Conservation (phyloP, 2,329 filamentous ascomycete species). For the Fusarium nisikadoi region DNA sequence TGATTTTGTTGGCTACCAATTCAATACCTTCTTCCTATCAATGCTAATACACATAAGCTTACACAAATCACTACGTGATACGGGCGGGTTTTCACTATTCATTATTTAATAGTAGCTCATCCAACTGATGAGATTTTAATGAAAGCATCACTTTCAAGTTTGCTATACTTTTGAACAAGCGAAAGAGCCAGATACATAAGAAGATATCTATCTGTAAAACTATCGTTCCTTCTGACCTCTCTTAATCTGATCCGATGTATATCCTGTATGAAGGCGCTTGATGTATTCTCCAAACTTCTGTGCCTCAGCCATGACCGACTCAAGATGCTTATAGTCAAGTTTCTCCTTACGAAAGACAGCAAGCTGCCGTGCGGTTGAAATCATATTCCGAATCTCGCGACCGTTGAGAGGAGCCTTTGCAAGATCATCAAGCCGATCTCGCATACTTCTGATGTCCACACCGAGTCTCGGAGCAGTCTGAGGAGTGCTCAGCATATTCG, state of each 20-base stretch:
- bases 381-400: background rate
- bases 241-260: background rate
- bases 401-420: background rate
- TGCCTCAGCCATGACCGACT: fast-evolving
- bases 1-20: background rate
- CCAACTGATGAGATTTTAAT: fast-evolving
- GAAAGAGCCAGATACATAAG: background rate
- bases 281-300: background rate
- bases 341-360: background rate
- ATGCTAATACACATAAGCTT: too few relatives aligned
- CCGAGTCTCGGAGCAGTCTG: background rate
- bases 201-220: fast-evolving
- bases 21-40: too few relatives aligned
- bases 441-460: background rate
- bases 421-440: background rate
- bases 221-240: background rate
- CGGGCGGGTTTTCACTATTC: fast-evolving
- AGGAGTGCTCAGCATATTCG: fast-evolving
- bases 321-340: background rate
- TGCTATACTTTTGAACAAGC: fast-evolving
- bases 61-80: too few relatives aligned
- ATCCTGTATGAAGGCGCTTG: background rate
- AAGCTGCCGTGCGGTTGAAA: background rate
- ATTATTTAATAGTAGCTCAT: background rate
- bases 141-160: fast-evolving